Base-by-base conservation (phyloP, 768 basidiomycete genomes). In the Suillus plorans region DNA sequence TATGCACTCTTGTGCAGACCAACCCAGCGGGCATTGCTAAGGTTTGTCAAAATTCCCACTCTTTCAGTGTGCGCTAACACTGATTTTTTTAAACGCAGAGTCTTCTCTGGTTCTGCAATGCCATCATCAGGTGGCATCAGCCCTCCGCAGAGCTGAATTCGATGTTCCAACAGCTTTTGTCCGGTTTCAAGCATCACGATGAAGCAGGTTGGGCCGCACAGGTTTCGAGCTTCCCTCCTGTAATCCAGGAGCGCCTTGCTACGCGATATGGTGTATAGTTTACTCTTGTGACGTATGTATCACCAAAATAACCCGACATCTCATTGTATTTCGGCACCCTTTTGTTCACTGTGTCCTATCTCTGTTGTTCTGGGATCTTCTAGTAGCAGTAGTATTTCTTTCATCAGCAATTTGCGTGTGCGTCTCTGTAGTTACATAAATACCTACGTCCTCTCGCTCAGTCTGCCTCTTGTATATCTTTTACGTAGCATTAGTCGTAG, bases 61-160 rank as follows among this genome's bases (percentile, higher is more conserved):
- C 44, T 22, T 6, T n/a, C 28, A 41, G 4, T 25, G 50, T 60
- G 49, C 28, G 13, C 6, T 25, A 31, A 22, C 28, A 53, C 28
- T 73, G 42, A 73, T 36, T 47, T 22, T 13, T 31, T 34, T 9
- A 47, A 45, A 57, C 60, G 14, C 75, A 99, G 97, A 92, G 92
- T 71, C 81, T 99, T 68, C 78, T 97, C 62, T 99, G 92, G 91
- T 99, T 99, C 87, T 97, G 97, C 78, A 98, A 99, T 75, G 94
- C 97, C 20, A 92, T 98, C 67, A 92, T 96, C 61, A 86, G 95
- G 66, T 99, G 97, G 97, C 92, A 89, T 63, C 87, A 87, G 64
- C 97, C 97, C 0, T 97, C 96, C 1, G 82, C 87, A 13, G 94
- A 97, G 78, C 85, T 99, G 64, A 94, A 97, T 74, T 82, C 82